Base-by-base conservation (phyloP, 2,329 filamentous ascomycete species). In the Penicillium sp. region DNA sequence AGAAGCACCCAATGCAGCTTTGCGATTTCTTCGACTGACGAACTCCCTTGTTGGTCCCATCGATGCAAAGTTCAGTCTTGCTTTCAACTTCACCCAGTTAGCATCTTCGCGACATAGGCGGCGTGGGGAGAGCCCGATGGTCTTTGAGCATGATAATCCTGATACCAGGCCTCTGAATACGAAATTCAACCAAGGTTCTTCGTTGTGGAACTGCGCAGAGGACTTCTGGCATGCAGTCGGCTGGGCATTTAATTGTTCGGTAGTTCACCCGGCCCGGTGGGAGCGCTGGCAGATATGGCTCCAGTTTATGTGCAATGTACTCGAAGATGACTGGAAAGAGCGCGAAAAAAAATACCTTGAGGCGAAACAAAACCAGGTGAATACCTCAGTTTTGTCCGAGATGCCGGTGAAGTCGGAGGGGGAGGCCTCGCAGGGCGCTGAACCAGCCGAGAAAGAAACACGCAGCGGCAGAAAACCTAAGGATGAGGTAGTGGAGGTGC, bases 181-280 rank as follows among this genome's bases (percentile, higher is more conserved):
- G 7, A 78, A 80, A 10, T 78, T 91, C 55, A 86, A 87, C 1
- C 82, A 84, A 48, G 77, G 82, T 14, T 80, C 85, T 41, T 87
- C 88, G 30, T 60, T 97, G 1, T 96, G 89, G 84, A 77, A 77
- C 16, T 82, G 84, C n/a, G 89, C 88, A 0, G 86, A 89, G 58
- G 90, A 96, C 68, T 95, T 97, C 66, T 99, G 94, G 91, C 83
- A 86, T 40, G 84, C 90, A 0, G 82, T 94, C 0, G 94, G 93
- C 4, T 97, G 94, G 94, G 88, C 90, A 0, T 91, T 97, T 71
- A 94, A 93, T 69, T 97, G 93, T 75, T 92, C 90, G 49, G 82
- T 88, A 1, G 72, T 82, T 31, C 80, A 93, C 63, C 85, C 85
- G 1, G 80, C 83, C 38, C 82, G 93, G 19, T 97, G 94, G 93